phyloP scores from a whole-genome alignment of 179 eudicot genomes.

The Carnegiea gigantea region DNA sequence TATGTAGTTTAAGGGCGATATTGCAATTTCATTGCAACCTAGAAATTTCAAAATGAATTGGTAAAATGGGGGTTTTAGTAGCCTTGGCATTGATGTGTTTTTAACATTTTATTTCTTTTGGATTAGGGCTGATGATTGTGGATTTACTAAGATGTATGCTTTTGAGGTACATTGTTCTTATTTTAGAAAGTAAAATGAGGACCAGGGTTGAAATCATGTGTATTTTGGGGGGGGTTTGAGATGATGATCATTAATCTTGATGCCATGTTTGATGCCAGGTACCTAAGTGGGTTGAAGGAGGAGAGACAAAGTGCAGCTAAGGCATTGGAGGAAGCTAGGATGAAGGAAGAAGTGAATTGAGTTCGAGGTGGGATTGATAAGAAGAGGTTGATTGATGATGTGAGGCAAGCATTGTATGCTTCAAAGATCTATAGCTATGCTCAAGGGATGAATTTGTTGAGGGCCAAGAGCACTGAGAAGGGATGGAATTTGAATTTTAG shows the following conservation, averaged over 20 bases:
- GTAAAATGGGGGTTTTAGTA: too few relatives aligned
- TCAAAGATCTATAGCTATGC: constrained; percentile 49
- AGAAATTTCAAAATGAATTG: too few relatives aligned
- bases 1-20: too few relatives aligned
- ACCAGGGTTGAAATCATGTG: background rate
- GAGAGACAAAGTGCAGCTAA: constrained; percentile 47
- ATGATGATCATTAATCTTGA: background rate
- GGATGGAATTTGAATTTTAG: constrained; percentile 43
- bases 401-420: constrained; percentile 48
- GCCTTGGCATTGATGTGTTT: too few relatives aligned
- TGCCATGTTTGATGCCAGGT: constrained; percentile 26
- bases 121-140: background rate
- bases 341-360: constrained; percentile 37
- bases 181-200: background rate
- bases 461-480: constrained; percentile 41
- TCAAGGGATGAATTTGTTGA: constrained; percentile 45
- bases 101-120: background rate
- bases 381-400: constrained; percentile 47
- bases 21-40: too few relatives aligned
- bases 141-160: background rate
- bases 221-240: background rate
- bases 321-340: constrained; percentile 38
- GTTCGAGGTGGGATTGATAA: constrained; percentile 36
- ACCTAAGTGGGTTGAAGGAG: constrained; percentile 46
- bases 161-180: background rate